Conservation (phyloP, 495 filamentous ascomycete genomes). For the Pseudomonodictys pantanalensis region DNA sequence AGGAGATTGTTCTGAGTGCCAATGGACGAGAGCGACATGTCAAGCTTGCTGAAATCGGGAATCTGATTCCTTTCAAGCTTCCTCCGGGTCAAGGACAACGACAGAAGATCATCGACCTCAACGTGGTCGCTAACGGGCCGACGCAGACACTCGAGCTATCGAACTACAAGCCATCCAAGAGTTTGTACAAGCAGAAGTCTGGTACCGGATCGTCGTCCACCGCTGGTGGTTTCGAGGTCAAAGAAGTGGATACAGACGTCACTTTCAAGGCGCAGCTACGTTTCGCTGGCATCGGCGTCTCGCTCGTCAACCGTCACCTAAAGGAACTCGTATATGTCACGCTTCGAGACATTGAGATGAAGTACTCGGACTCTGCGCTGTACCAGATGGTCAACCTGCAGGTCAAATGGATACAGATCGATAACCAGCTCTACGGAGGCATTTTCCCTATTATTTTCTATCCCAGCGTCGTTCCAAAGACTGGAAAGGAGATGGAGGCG, state of each 20-base stretch:
- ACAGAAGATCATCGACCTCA: constrained; percentile 89
- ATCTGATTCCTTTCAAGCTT: constrained; percentile 83
- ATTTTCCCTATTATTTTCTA: constrained; percentile 98
- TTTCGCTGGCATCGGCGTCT: constrained; percentile 88
- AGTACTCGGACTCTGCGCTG: constrained; percentile 83
- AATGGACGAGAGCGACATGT: constrained; percentile 82
- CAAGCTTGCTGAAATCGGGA: constrained; percentile 93
- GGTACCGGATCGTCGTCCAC: constrained; percentile 55
- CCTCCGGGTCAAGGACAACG: constrained; percentile 56
- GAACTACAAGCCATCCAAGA: constrained; percentile 92
- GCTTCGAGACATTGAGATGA: constrained; percentile 86
- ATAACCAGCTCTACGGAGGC: constrained; percentile 97
- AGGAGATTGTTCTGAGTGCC: constrained; percentile 79
- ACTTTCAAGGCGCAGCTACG: constrained; percentile 85
- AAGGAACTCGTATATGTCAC: constrained; percentile 93
- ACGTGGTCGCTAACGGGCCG: constrained; percentile 89
- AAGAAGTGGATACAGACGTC: constrained; percentile 78
- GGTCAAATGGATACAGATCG: constrained; percentile 98
- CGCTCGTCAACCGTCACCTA: constrained; percentile 85
- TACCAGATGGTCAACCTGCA: constrained; percentile 87
- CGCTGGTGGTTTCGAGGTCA: constrained; percentile 81
- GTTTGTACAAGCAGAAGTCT: constrained; percentile 84
- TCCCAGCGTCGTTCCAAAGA: constrained; percentile 97
- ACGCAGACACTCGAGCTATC: constrained; percentile 91
- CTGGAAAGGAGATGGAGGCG: constrained; percentile 91